Evolutionary conservation across 768 basidiomycete species (phyloP).

Genomic region (Leccinum subgranulosum): DNA sequence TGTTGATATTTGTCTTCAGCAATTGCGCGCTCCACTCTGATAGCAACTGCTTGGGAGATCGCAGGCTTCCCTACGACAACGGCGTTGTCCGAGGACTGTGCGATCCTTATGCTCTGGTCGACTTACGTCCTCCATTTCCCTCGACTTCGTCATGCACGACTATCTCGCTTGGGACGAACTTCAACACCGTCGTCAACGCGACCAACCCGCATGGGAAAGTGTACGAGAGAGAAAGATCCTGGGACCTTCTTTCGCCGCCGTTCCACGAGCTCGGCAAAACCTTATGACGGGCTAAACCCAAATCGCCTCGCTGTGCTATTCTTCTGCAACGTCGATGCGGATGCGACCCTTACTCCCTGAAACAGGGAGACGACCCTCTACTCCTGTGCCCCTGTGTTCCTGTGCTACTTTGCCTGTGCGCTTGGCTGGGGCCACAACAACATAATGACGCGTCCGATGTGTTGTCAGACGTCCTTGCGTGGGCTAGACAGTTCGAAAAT

Average conservation of each 20-base stretch:
- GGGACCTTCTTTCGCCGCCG: neutral
- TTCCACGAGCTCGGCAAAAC: neutral
- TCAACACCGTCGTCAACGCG: neutral
- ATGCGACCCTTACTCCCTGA: neutral
- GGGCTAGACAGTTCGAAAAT: neutral
- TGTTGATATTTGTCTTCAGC: too few species aligned
- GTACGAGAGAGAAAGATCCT: slow-evolving; percentile 2
- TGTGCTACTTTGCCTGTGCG: neutral
- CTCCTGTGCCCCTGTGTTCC: neutral
- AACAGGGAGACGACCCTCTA: neutral
- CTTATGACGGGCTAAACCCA: slow-evolving; percentile 1
- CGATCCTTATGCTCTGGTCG: neutral
- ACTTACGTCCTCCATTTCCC: neutral
- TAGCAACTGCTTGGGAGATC: too few species aligned
- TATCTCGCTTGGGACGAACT: slow-evolving; percentile 7
- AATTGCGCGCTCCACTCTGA: too few species aligned
- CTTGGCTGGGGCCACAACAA: neutral
- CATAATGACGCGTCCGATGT: neutral
- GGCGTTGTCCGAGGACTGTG: neutral
- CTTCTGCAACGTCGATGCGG: neutral
- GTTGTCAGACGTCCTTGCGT: neutral
- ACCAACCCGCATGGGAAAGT: slow-evolving; percentile 10
- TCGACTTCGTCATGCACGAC: neutral
- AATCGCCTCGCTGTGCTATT: neutral
- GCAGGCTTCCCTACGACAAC: too few species aligned